These are phyloP conservation scores for Zygotorulaspora sp. DNA, from an alignment of 805 yeast species.

Conservation along the genomic window DNA sequence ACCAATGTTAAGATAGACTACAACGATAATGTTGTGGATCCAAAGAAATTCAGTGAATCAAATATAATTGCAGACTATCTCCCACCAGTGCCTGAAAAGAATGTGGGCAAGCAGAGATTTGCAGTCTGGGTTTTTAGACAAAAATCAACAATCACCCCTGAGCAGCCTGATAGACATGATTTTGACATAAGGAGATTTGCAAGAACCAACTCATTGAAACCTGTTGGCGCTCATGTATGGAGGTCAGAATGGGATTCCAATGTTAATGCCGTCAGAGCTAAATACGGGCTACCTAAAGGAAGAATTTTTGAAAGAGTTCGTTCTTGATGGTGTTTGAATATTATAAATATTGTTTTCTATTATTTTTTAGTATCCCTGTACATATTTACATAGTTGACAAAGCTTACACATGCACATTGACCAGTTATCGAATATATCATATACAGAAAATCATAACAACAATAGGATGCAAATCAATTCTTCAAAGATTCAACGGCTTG, in stretches of 20 bases:
- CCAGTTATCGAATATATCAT: slow-evolving; percentile 1
- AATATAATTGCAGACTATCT: slow-evolving; percentile 52
- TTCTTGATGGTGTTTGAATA: slow-evolving; percentile 15
- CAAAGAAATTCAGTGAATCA: slow-evolving; percentile 35
- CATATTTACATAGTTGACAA: slow-evolving; percentile 1
- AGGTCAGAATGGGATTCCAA: slow-evolving; percentile 79
- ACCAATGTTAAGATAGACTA: slow-evolving; percentile 57
- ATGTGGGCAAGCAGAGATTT: slow-evolving; percentile 75
- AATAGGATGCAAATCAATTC: slow-evolving; percentile 13
- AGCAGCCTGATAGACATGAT: slow-evolving; percentile 36
- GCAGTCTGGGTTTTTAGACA: slow-evolving; percentile 91
- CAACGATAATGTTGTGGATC: slow-evolving; percentile 50
- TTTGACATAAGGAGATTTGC: slow-evolving; percentile 75
- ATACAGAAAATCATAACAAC: not conserved
- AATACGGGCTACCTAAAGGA: slow-evolving; percentile 72
- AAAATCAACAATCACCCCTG: slow-evolving; percentile 24
- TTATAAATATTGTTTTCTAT: slow-evolving; percentile 1
- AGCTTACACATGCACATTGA: not conserved
- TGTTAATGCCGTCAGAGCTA: slow-evolving; percentile 60
- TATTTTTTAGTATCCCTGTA: slow-evolving; percentile 7
- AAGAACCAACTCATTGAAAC: slow-evolving; percentile 48
- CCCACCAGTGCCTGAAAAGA: slow-evolving; percentile 89
- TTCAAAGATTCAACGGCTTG: slow-evolving; percentile 55
- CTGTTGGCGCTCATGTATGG: slow-evolving; percentile 92
- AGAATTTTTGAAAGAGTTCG: slow-evolving; percentile 68